A percentile compares a stretch with the other conserved stretches of the same genome.
Conservation (phyloP, 352 stramenopile genomes). For the Globisporangium acanthophoron region DNA sequence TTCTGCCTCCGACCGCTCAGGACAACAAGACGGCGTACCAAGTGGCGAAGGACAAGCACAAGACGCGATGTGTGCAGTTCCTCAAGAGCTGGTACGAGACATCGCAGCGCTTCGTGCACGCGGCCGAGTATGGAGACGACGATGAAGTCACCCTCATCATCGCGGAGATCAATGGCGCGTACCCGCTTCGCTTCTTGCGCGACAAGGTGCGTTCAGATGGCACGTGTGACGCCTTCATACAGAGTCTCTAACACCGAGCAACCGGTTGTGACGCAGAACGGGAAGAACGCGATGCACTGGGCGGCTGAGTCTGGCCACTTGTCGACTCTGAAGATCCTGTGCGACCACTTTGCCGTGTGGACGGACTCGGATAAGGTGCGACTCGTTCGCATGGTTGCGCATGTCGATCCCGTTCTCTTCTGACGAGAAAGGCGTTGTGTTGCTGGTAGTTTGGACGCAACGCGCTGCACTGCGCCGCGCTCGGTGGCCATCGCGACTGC, state of each 20-base stretch:
- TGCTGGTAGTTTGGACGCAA: conserved; percentile 72
- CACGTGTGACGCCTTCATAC: neutral
- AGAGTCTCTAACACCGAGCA: neutral
- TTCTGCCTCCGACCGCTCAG: conserved; percentile 15
- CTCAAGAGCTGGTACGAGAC: conserved; percentile 87
- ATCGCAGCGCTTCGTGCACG: conserved; percentile 83
- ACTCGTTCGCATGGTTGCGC: neutral
- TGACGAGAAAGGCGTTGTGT: neutral
- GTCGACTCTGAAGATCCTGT: conserved; percentile 72
- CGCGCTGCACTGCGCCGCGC: conserved; percentile 69
- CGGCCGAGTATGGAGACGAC: conserved; percentile 75
- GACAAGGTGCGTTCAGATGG: conserved; percentile 54
- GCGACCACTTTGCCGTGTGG: conserved; percentile 72
- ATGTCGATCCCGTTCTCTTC: neutral
- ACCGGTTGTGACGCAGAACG: conserved; percentile 39
- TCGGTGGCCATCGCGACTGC: conserved; percentile 80
- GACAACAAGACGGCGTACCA: conserved; percentile 89
- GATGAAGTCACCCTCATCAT: conserved; percentile 79
- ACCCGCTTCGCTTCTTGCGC: conserved; percentile 72
- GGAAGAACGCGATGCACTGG: conserved; percentile 87
- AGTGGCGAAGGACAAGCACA: conserved; percentile 86
- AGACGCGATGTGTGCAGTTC: conserved; percentile 83
- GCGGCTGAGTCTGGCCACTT: conserved; percentile 73
- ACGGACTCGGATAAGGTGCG: conserved; percentile 75
- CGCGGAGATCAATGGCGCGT: conserved; percentile 69